Evolutionary conservation across 2,329 filamentous ascomycete genomes (phyloP).

Genomic region (Fusarium globosum): DNA sequence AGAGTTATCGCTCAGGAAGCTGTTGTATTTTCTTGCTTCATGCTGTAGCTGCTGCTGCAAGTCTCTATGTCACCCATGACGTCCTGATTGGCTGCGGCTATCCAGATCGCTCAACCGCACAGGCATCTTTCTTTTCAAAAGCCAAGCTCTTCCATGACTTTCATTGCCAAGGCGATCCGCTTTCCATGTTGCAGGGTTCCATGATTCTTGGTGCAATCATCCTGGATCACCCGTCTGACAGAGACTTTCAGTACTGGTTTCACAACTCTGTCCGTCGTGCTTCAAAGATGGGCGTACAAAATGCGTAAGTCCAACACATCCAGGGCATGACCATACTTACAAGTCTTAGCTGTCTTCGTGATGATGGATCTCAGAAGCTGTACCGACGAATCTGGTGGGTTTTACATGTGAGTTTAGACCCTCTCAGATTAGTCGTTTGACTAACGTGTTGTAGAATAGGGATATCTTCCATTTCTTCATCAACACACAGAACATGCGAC

Average conservation of each 20-base stretch:
- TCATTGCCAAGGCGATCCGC: slow-evolving; percentile 2
- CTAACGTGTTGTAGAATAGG: not conserved
- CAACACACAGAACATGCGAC: slow-evolving; percentile 7
- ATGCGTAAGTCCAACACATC: not conserved
- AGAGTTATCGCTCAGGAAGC: slow-evolving; percentile 2
- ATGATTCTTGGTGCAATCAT: slow-evolving; percentile 19
- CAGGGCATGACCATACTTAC: not conserved
- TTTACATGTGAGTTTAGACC: slow-evolving; percentile 16
- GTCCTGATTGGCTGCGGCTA: slow-evolving; percentile 24
- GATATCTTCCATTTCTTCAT: slow-evolving; percentile 30
- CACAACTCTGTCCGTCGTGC: slow-evolving; percentile 30
- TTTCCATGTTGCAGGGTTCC: slow-evolving; percentile 26
- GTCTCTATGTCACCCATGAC: slow-evolving; percentile 6
- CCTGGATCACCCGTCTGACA: slow-evolving; percentile 22
- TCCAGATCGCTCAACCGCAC: slow-evolving; percentile 7
- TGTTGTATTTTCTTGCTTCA: slow-evolving; percentile 26
- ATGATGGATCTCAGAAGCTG: not conserved
- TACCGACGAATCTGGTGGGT: slow-evolving; percentile 35
- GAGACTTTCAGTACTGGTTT: slow-evolving; percentile 37
- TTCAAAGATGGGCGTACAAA: slow-evolving; percentile 5
- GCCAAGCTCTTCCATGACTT: slow-evolving; percentile 36
- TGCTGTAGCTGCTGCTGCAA: not conserved
- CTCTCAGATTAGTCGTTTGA: rapidly evolving
- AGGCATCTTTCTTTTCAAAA: slow-evolving; percentile 27
- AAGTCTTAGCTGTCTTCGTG: not conserved